Conservation (phyloP, 805 yeast genomes). For the Pichia rugopelliculosa region DNA sequence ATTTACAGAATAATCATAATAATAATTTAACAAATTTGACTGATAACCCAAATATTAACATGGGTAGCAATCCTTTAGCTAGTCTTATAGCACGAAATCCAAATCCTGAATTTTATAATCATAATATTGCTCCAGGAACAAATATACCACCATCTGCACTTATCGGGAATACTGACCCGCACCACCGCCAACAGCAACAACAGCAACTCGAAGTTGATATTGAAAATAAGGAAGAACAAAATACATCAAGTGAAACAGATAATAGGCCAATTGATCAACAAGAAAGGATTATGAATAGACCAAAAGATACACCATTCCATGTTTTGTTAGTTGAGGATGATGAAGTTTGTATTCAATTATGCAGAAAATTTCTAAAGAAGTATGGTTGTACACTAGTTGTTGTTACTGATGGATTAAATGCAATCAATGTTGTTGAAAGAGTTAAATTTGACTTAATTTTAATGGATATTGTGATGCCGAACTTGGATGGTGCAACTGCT, state of each 20-base stretch:
- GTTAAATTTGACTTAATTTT: slow-evolving; percentile 67
- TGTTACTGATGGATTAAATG: slow-evolving; percentile 87
- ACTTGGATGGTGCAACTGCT: slow-evolving; percentile 83
- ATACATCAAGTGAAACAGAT: not conserved
- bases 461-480: slow-evolving; percentile 90
- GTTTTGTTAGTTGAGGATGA: slow-evolving; percentile 77
- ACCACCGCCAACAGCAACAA: slow-evolving; percentile 8
- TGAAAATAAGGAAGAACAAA: not conserved
- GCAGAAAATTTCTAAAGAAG: slow-evolving; percentile 73
- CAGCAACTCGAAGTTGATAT: not conserved
- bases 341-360: slow-evolving; percentile 71
- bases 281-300: slow-evolving; percentile 21
- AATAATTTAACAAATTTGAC: not conserved
- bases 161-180: not conserved
- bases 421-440: slow-evolving; percentile 68
- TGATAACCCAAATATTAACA: slow-evolving; percentile 1
- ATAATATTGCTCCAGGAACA: no score
- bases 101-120: not conserved
- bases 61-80: no score
- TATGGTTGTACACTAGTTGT: slow-evolving; percentile 92
- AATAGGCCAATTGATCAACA: slow-evolving; percentile 5
- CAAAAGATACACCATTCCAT: slow-evolving; percentile 41
- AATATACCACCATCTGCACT: no score
- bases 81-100: not conserved
- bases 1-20: not conserved